These are phyloP conservation scores for Cryptococcus sp. DNA, from an alignment of 1,284 basidiomycete species.

Conservation along the genomic window DNA sequence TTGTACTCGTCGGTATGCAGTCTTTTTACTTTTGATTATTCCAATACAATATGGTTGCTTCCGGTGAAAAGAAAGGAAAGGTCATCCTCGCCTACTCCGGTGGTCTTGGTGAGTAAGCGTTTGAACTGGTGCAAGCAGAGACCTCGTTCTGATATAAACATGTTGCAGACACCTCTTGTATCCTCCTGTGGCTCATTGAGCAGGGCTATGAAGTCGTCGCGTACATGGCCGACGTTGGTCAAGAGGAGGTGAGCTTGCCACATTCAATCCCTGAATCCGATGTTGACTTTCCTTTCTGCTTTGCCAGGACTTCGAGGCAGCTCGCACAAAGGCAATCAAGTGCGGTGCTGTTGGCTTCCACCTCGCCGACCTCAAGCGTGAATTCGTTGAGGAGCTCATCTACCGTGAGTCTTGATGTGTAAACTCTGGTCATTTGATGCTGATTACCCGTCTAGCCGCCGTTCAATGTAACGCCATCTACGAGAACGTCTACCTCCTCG, in stretches of 20 bases:
- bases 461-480: slow-evolving; percentile 99
- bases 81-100: slow-evolving; percentile 83
- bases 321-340: slow-evolving; percentile 83
- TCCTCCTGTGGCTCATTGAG: slow-evolving; percentile 96
- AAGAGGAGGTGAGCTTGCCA: slow-evolving; percentile 74
- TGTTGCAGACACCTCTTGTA: slow-evolving; percentile 84
- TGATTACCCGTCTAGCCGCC: slow-evolving; percentile 54
- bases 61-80: slow-evolving; percentile 52
- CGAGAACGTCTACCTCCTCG: slow-evolving; percentile 97
- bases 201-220: slow-evolving; percentile 96
- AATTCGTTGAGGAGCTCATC: slow-evolving; percentile 95
- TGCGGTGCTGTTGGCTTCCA: slow-evolving; percentile 96
- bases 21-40: slow-evolving; percentile 8
- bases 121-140: not conserved
- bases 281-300: not conserved
- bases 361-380: slow-evolving; percentile 89
- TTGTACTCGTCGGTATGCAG: slow-evolving; percentile 20
- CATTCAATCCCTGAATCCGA: not conserved
- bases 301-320: slow-evolving; percentile 86
- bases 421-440: not conserved
- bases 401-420: slow-evolving; percentile 60
- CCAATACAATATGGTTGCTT: slow-evolving; percentile 28
- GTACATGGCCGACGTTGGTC: slow-evolving; percentile 99
- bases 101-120: slow-evolving; percentile 75
- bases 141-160: slow-evolving; percentile 15